A percentile compares a stretch with the other conserved stretches of the same genome.
Conservation (phyloP, 805 yeast species). For the Candida nitratophila region DNA sequence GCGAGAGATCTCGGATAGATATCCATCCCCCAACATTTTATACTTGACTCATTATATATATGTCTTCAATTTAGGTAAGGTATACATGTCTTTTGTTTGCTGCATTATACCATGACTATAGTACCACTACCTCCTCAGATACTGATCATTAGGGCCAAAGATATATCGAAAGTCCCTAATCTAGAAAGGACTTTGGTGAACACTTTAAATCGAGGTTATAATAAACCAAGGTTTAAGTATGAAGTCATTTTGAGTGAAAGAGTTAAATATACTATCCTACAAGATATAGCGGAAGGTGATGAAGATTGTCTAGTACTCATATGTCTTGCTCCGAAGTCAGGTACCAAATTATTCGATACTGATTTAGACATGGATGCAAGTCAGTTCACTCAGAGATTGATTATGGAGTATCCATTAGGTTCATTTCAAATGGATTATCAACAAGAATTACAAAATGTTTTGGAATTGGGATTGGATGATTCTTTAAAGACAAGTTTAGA, state of each 20-base stretch:
- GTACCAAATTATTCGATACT: background rate
- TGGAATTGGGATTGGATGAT: background rate
- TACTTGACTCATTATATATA: no score
- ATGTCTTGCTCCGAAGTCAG: background rate
- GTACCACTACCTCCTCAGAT: background rate
- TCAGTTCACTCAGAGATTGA: slow-evolving; percentile 12
- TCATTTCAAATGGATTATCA: background rate
- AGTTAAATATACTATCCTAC: slow-evolving; percentile 19
- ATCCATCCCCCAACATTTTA: no score
- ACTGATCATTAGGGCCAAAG: background rate
- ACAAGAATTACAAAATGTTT: background rate
- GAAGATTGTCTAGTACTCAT: background rate
- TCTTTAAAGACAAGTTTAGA: background rate
- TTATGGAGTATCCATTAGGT: slow-evolving; percentile 6
- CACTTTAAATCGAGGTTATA: slow-evolving; percentile 44
- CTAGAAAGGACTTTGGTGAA: slow-evolving; percentile 18
- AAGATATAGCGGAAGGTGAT: slow-evolving; percentile 2
- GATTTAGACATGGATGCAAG: slow-evolving; percentile 7
- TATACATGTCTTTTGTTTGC: no score
- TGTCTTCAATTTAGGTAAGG: no score
- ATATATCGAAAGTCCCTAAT: background rate
- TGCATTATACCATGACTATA: no score
- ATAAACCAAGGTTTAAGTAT: slow-evolving; percentile 38
- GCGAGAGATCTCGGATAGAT: no score
- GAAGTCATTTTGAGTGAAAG: slow-evolving; percentile 35